Evolutionary conservation across 108 stramenopile genomes (phyloP), one percentile per base, ranked within the genome.

Genomic region (Nannochloropsis gaditana): DNA sequence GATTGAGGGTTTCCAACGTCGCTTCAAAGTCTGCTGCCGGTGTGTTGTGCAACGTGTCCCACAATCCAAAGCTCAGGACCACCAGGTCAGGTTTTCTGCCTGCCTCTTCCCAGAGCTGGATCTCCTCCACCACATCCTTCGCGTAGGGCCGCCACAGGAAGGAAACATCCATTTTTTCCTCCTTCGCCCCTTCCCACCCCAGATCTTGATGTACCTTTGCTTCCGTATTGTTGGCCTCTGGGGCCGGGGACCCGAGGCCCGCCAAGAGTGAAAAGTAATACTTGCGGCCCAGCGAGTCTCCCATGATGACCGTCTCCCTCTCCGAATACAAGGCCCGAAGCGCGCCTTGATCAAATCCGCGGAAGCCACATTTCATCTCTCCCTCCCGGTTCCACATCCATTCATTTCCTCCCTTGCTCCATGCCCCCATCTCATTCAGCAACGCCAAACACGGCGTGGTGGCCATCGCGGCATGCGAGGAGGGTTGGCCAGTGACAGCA

Each of bases 191-290:
- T 19, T 43, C 43, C 82, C 84, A 86, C 9, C 43, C 44, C 59
- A 91, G 79, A 79, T 91, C 90, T 15, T 42, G 41, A 82, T 91
- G 90, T 80, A 88, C 85, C n/a, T 84, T 84, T 2, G 81, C 84
- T 1, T 86, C 59, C 21, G 85, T 84, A 84, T 89, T 79, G 59
- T 89, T 86, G 31, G 88, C 85, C 59, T 82, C 80, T 9, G 87
- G 86, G 21, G 84, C 85, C 2, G 85, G 21, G 17, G 44, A 87
- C 9, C 82, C 85, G 44, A 86, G 9, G 84, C 79, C 81, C 21
- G 84, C 50, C 31, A 89, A 41, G 17, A 89, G 79, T 5, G 85
- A 45, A 44, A 87, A 89, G 84, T 91, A 91, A 43, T 84, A 42
- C 44, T 82, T 45, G 21, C 90, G 79, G 10, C 79, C 45, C 44